A percentile compares a stretch with the other conserved stretches of the same genome.
phyloP scores from a whole-genome alignment of 78 protist species.

The Dictyostelium citrinum region DNA sequence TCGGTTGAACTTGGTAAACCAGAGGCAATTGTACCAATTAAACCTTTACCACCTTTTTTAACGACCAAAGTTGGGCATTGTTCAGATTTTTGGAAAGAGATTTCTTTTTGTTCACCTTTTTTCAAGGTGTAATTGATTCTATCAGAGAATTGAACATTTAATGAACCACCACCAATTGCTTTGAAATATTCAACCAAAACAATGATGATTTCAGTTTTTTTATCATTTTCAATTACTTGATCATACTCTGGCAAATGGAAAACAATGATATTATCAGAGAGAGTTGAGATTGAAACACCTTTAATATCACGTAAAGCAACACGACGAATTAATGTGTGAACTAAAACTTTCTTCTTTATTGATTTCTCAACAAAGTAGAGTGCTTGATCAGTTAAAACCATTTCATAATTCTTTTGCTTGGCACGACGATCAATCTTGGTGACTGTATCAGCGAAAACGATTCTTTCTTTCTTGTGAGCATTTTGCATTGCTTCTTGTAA shows the following conservation, averaged over 20 bases:
- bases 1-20: slow-evolving; percentile 81
- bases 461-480: slow-evolving; percentile 78
- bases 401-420: slow-evolving; percentile 39
- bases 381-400: slow-evolving; percentile 78
- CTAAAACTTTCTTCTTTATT: slow-evolving; percentile 62
- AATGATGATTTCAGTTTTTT: slow-evolving; percentile 78
- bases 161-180: slow-evolving; percentile 31
- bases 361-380: slow-evolving; percentile 78
- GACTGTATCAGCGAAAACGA: slow-evolving; percentile 77
- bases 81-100: slow-evolving; percentile 56
- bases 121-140: slow-evolving; percentile 65
- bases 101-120: slow-evolving; percentile 62
- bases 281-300: slow-evolving; percentile 41
- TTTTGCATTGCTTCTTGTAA: slow-evolving; percentile 74
- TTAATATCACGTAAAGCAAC: slow-evolving; percentile 48
- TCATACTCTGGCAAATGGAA: slow-evolving; percentile 80
- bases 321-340: slow-evolving; percentile 38
- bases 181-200: slow-evolving; percentile 64
- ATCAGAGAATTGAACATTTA: slow-evolving; percentile 70
- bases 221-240: slow-evolving; percentile 81
- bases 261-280: slow-evolving; percentile 73
- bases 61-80: slow-evolving; percentile 9
- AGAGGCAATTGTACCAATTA: slow-evolving; percentile 52
- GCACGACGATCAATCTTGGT: slow-evolving; percentile 64
- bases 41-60: slow-evolving; percentile 78